phyloP scores from a whole-genome alignment of 495 filamentous ascomycete species.

The Cenococcum geophilum region DNA sequence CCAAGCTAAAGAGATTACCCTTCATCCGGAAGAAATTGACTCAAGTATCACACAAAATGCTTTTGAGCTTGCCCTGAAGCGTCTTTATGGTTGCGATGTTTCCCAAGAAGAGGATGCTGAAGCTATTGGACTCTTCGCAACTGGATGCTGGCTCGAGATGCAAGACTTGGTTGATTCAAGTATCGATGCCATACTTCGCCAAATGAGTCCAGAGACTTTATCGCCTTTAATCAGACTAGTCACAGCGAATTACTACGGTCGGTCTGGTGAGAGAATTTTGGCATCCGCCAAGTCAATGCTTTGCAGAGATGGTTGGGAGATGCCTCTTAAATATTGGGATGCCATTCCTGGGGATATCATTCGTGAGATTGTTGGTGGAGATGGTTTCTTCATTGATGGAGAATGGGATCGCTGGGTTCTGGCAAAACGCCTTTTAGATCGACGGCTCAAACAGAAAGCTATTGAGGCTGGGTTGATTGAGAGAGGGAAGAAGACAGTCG shows the following conservation, averaged over 20 bases:
- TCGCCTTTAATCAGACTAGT: conserved; percentile 49
- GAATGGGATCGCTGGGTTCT: conserved; percentile 57
- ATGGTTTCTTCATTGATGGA: conserved; percentile 54
- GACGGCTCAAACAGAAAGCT: conserved; percentile 43
- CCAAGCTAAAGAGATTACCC: conserved; percentile 47
- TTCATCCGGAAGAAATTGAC: conserved; percentile 55
- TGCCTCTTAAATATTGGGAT: conserved; percentile 53
- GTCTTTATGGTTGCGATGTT: conserved; percentile 50
- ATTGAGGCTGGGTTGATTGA: conserved; percentile 43
- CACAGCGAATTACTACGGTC: conserved; percentile 54
- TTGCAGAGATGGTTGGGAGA: conserved; percentile 56
- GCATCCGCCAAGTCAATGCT: conserved; percentile 54
- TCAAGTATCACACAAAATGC: conserved; percentile 50
- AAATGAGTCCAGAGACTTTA: conserved; percentile 47
- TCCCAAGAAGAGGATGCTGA: conserved; percentile 48
- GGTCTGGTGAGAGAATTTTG: conserved; percentile 49
- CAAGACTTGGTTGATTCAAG: conserved; percentile 53
- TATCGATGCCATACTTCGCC: conserved; percentile 49
- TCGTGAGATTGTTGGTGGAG: conserved; percentile 53
- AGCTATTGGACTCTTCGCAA: conserved; percentile 53
- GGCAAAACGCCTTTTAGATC: conserved; percentile 49
- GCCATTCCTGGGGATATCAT: conserved; percentile 52
- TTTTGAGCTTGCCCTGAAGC: conserved; percentile 54
- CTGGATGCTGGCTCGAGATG: conserved; percentile 56
- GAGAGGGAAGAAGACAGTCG: conserved; percentile 31